Evolutionary conservation across 2,329 filamentous ascomycete genomes (phyloP).

Genomic region (Blastomyces silverae): DNA sequence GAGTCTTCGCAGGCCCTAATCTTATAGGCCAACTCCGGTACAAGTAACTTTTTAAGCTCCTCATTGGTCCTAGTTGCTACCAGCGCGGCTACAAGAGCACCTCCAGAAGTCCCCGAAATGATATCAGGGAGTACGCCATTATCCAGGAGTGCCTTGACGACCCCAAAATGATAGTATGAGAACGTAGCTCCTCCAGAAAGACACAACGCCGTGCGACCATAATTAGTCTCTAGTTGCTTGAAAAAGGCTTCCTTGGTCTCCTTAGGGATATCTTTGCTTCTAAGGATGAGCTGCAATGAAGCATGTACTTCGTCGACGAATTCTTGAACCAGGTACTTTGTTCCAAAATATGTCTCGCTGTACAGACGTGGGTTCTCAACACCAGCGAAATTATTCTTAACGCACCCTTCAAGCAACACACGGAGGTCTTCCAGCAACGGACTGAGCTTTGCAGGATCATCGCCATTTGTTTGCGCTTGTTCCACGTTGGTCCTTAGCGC

Average conservation of each 20-base stretch:
- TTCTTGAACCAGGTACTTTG: constrained; percentile 86
- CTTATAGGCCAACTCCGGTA: constrained; percentile 75
- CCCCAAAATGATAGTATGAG: constrained; percentile 94
- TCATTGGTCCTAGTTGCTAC: constrained; percentile 86
- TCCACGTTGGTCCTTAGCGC: constrained; percentile 38
- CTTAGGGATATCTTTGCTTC: constrained; percentile 58
- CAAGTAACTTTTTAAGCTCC: constrained; percentile 74
- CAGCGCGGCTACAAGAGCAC: constrained; percentile 79
- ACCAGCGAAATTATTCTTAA: constrained; percentile 96
- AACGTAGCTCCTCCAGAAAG: constrained; percentile 90
- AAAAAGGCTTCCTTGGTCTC: constrained; percentile 76
- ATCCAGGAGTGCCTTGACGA: constrained; percentile 82
- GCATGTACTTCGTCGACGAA: constrained; percentile 66
- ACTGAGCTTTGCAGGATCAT: constrained; percentile 28
- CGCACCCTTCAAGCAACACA: constrained; percentile 73
- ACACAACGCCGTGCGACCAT: constrained; percentile 84
- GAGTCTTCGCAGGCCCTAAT: constrained; percentile 82
- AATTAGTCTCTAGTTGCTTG: constrained; percentile 84
- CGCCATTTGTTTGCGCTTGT: constrained; percentile 29
- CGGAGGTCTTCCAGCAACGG: constrained; percentile 67
- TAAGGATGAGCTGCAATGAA: constrained; percentile 60
- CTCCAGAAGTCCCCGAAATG: constrained; percentile 93
- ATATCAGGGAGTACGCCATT: constrained; percentile 81
- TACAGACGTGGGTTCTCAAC: constrained; percentile 93
- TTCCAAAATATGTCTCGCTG: constrained; percentile 94